Evolutionary conservation across 2,329 filamentous ascomycete genomes (phyloP).

Genomic region (Dactylellina haptotyla): DNA sequence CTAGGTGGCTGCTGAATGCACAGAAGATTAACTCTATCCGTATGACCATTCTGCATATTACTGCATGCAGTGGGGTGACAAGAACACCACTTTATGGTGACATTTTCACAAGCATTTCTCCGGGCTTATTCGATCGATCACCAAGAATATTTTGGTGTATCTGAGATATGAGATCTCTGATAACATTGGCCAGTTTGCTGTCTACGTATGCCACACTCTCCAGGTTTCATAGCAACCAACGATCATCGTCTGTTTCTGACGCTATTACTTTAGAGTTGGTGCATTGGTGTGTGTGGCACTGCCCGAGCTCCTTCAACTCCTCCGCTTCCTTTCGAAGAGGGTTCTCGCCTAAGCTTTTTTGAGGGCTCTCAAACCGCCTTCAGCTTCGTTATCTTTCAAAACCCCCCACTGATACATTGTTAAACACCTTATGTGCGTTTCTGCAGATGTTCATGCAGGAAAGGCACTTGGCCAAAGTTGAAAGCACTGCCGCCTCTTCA

Average conservation of each 20-base stretch:
- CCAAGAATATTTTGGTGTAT: neutral
- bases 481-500: constrained; percentile 28
- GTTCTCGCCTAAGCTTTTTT: constrained; percentile 5
- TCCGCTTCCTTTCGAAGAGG: constrained; percentile 29
- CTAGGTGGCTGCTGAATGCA: constrained; percentile 19
- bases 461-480: constrained; percentile 20
- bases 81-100: constrained; percentile 46
- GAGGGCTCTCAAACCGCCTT: constrained; percentile 19
- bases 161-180: constrained; percentile 21
- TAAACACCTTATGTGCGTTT: constrained; percentile 25
- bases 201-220: constrained; percentile 40
- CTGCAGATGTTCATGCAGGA: constrained; percentile 38
- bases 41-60: constrained; percentile 51
- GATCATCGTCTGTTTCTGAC: constrained; percentile 29
- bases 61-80: constrained; percentile 53
- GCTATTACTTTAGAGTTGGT: constrained; percentile 37
- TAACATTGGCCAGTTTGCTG: constrained; percentile 29
- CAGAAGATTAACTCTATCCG: constrained; percentile 43
- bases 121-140: neutral
- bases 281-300: constrained; percentile 39
- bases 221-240: constrained; percentile 29
- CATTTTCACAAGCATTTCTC: constrained; percentile 2
- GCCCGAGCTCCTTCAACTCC: constrained; percentile 54
- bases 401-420: constrained; percentile 39
- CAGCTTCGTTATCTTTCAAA: constrained; percentile 29